phyloP scores from a whole-genome alignment of 169 alveolate species.

The Theileria annulata region DNA sequence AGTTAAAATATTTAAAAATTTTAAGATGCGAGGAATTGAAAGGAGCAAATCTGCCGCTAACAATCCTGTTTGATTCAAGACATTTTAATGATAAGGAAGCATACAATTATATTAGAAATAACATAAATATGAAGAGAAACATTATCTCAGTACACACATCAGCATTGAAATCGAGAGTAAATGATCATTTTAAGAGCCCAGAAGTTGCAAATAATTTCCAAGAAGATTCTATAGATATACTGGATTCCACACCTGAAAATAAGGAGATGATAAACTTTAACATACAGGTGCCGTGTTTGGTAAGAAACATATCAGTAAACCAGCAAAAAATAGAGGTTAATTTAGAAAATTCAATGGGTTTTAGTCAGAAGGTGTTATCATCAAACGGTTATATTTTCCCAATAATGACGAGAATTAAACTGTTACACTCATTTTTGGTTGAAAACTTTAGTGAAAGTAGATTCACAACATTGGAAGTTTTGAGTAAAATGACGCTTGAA shows the following conservation, averaged over 20 bases:
- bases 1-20: neutral
- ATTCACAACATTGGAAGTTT: conserved; percentile 28
- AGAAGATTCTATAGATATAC: conserved; percentile 4
- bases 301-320: conserved; percentile 43
- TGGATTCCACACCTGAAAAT: neutral
- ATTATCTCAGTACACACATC: conserved; percentile 12
- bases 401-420: conserved; percentile 54
- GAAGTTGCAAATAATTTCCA: conserved; percentile 10
- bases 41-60: conserved; percentile 24
- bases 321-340: conserved; percentile 7
- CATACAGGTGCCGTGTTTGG: conserved; percentile 24
- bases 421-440: conserved; percentile 24
- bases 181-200: conserved; percentile 45
- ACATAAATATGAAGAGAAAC: conserved; percentile 22
- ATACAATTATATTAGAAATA: conserved; percentile 25
- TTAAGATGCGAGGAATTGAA: conserved; percentile 20
- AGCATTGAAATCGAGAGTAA: conserved; percentile 10
- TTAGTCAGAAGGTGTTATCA: conserved; percentile 19
- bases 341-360: neutral
- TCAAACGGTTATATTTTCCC: conserved; percentile 60
- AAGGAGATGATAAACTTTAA: neutral
- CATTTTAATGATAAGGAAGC: conserved; percentile 29
- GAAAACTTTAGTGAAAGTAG: conserved; percentile 5
- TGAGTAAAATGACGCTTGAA: conserved; percentile 48
- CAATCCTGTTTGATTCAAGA: conserved; percentile 45